These are phyloP conservation scores for Crithidia expoeki DNA, from an alignment of 208 protist species.

Conservation along the genomic window DNA sequence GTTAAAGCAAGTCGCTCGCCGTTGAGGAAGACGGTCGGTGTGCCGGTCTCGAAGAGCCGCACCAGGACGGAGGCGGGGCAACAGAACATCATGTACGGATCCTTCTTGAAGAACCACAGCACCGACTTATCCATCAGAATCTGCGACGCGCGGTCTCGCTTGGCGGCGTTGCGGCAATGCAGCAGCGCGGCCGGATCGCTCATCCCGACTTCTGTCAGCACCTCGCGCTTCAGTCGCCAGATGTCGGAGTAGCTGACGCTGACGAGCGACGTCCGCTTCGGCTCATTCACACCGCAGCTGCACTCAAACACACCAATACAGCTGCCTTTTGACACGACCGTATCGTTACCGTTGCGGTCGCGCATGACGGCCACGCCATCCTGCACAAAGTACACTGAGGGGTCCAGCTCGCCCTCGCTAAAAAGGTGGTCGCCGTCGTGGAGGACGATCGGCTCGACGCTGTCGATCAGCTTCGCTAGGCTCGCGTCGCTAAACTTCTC, in stretches of 20 bases:
- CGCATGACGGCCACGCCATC: constrained; percentile 71
- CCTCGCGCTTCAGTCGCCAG: constrained; percentile 75
- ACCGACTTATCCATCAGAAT: constrained; percentile 48
- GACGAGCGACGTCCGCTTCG: constrained; percentile 69
- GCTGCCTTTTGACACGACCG: constrained; percentile 56
- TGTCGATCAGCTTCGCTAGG: constrained; percentile 60
- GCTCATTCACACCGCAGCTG: constrained; percentile 81
- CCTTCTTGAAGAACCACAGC: constrained; percentile 46
- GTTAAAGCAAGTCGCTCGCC: constrained; percentile 75
- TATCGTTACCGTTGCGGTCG: constrained; percentile 43
- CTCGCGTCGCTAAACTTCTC: constrained; percentile 64
- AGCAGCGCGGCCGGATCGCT: constrained; percentile 83
- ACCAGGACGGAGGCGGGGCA: constrained; percentile 34
- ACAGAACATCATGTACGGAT: constrained; percentile 81
- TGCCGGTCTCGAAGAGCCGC: constrained; percentile 64
- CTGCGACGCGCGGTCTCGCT: constrained; percentile 54
- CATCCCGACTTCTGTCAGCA: constrained; percentile 85
- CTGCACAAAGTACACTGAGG: constrained; percentile 85
- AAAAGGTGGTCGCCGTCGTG: constrained; percentile 83
- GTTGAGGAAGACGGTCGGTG: constrained; percentile 72
- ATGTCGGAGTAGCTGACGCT: constrained; percentile 91
- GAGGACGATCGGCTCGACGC: constrained; percentile 83
- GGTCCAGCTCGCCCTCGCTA: constrained; percentile 61
- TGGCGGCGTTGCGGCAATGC: constrained; percentile 74
- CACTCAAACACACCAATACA: constrained; percentile 91